Evolutionary conservation across 768 basidiomycete species (phyloP).

Genomic region (Mycena olivaceomarginata): DNA sequence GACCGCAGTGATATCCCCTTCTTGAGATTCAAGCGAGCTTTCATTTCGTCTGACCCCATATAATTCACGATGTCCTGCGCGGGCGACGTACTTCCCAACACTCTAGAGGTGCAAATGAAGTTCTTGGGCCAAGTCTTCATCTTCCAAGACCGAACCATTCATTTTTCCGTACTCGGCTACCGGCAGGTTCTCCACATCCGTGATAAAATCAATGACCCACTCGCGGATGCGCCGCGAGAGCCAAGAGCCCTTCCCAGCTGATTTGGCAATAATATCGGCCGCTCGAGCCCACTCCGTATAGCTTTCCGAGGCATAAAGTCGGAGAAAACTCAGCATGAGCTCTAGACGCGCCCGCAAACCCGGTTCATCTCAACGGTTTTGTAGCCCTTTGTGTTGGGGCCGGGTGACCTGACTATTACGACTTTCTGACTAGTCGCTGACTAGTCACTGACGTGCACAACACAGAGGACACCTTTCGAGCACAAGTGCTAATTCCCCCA

Average conservation of each 20-base stretch:
- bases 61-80: slow-evolving; percentile 32
- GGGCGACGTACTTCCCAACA: neutral
- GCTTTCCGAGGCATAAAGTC: neutral
- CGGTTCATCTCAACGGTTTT: too few relatives aligned
- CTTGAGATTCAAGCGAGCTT: slow-evolving; percentile 29
- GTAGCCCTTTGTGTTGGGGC: too few relatives aligned
- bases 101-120: neutral
- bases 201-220: neutral
- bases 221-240: slow-evolving; percentile 1
- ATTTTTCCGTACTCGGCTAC: neutral
- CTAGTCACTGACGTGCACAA: too few relatives aligned
- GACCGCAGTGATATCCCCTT: slow-evolving; percentile 46
- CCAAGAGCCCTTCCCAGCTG: neutral
- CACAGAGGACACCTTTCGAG: too few relatives aligned
- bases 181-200: neutral
- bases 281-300: neutral
- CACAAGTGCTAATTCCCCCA: too few relatives aligned
- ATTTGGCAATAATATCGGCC: slow-evolving; percentile 1
- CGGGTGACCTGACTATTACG: too few relatives aligned
- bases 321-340: neutral
- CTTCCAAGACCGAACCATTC: neutral
- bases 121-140: neutral
- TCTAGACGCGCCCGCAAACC: neutral
- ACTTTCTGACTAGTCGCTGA: too few relatives aligned
- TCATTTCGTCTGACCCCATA: slow-evolving; percentile 27